Conservation (phyloP, 2,329 filamentous ascomycete species). For the Monosporascus sp. region DNA sequence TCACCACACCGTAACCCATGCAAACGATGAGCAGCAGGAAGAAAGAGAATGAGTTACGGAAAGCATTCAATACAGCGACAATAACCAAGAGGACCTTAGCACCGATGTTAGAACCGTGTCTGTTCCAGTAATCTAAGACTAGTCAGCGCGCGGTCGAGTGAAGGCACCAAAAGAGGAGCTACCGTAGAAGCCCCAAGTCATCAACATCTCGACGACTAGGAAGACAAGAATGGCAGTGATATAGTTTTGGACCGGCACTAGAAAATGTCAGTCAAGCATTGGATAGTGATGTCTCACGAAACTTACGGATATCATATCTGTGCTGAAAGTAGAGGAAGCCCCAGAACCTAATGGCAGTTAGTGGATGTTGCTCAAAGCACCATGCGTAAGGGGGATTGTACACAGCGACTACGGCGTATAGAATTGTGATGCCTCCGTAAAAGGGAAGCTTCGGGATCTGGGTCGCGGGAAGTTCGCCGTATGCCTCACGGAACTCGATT, state of each 20-base stretch:
- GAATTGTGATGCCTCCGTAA: constrained; percentile 88
- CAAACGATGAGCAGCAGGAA: constrained; percentile 96
- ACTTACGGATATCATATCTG: constrained; percentile 77
- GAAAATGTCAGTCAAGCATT: constrained; percentile 25
- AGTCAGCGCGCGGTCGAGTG: constrained; percentile 27
- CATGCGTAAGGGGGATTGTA: constrained; percentile 33
- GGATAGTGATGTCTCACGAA: neutral
- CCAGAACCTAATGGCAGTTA: constrained; percentile 61
- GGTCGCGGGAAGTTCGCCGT: constrained; percentile 88
- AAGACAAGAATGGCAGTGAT: constrained; percentile 96
- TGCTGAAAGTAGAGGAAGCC: constrained; percentile 94
- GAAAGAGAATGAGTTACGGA: constrained; percentile 95
- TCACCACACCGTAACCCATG: constrained; percentile 99
- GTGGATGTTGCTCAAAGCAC: constrained; percentile 1
- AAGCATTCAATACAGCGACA: constrained; percentile 90
- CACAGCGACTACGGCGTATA: constrained; percentile 80
- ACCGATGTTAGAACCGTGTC: constrained; percentile 75
- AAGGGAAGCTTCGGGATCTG: constrained; percentile 97
- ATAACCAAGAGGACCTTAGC: constrained; percentile 84
- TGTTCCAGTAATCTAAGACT: constrained; percentile 76
- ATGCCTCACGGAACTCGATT: constrained; percentile 91
- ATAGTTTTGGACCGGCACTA: constrained; percentile 95
- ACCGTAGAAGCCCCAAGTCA: constrained; percentile 98
- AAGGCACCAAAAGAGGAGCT: constrained; percentile 9
- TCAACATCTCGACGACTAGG: constrained; percentile 89